These are phyloP conservation scores for Phialophora expanda DNA, from an alignment of 2,329 filamentous ascomycete genomes.

Conservation along the genomic window DNA sequence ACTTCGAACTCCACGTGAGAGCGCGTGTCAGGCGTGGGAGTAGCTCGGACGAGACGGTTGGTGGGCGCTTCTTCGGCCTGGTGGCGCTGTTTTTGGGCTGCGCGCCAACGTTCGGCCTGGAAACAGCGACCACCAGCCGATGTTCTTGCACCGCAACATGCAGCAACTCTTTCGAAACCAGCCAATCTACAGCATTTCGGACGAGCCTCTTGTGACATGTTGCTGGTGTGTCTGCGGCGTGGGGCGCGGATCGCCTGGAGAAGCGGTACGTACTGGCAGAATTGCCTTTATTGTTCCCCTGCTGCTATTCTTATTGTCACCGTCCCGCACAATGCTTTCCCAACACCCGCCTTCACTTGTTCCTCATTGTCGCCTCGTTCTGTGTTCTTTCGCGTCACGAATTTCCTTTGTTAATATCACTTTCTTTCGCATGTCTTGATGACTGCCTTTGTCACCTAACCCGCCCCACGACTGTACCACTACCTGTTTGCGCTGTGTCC, in stretches of 20 bases:
- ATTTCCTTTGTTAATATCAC: conserved; percentile 34
- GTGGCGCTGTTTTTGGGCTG: conserved; percentile 35
- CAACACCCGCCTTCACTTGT: conserved; percentile 11
- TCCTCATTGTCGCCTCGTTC: conserved; percentile 25
- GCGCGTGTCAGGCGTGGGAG: conserved; percentile 36
- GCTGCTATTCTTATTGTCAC: conserved; percentile 33
- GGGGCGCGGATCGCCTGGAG: conserved; percentile 25
- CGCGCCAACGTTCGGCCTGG: conserved; percentile 33
- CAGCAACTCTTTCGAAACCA: conserved; percentile 30
- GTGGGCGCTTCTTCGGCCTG: conserved; percentile 38
- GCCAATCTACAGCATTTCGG: conserved; percentile 15
- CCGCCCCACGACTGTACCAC: conserved; percentile 19
- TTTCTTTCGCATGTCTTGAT: conserved; percentile 27
- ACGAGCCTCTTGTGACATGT: conserved; percentile 31
- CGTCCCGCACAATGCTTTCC: conserved; percentile 19
- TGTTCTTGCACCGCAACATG: conserved; percentile 31
- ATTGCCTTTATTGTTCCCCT: conserved; percentile 21
- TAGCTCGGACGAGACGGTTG: conserved; percentile 32
- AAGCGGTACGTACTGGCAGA: conserved; percentile 34
- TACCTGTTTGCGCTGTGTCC: conserved; percentile 15
- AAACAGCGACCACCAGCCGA: conserved; percentile 33
- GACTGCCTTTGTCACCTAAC: conserved; percentile 28
- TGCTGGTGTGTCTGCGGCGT: conserved; percentile 29
- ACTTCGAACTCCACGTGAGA: conserved; percentile 27
- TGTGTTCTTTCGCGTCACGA: conserved; percentile 28